These are phyloP conservation scores for Schizosaccharomyces versatilis DNA, from an alignment of 1,139 yeast species.

Conservation along the genomic window DNA sequence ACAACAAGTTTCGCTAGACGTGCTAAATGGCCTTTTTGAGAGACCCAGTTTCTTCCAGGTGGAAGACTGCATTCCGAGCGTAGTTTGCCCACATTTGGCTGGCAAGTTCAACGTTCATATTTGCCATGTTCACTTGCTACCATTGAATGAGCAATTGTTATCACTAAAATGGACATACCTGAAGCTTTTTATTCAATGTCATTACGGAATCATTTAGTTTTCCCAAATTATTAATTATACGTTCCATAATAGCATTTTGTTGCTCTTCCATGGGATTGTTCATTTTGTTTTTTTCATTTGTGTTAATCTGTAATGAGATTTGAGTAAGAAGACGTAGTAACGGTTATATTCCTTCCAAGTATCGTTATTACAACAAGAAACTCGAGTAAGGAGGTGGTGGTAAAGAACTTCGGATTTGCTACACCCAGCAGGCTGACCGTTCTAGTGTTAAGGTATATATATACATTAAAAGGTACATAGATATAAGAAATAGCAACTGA, in stretches of 20 bases:
- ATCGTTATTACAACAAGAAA: too few relatives aligned
- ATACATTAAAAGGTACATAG: too few relatives aligned
- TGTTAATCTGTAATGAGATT: too few relatives aligned
- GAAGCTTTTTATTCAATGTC: conserved; percentile 37
- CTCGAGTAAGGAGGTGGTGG: too few relatives aligned
- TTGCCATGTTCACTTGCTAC: conserved; percentile 39
- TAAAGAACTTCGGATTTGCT: too few relatives aligned
- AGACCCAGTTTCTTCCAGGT: conserved; percentile 49
- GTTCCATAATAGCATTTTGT: conserved; percentile 53
- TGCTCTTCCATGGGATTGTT: conserved; percentile 81
- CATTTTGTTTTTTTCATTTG: conserved; percentile 23
- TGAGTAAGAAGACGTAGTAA: too few relatives aligned
- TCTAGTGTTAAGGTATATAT: too few relatives aligned
- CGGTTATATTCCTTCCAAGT: too few relatives aligned
- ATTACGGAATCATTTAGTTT: conserved; percentile 49
- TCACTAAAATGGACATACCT: conserved; percentile 17
- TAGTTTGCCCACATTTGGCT: conserved; percentile 71
- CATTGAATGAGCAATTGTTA: conserved; percentile 5
- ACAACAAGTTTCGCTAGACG: conserved; percentile 39
- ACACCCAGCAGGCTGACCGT: too few relatives aligned
- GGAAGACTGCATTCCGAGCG: conserved; percentile 46
- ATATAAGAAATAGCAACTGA: too few relatives aligned
- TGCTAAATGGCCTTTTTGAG: conserved; percentile 31
- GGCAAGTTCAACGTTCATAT: conserved; percentile 48
- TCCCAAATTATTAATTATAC: conserved; percentile 59